phyloP scores from a whole-genome alignment of 1,284 basidiomycete genomes.

The Rugosomyces carneus region DNA sequence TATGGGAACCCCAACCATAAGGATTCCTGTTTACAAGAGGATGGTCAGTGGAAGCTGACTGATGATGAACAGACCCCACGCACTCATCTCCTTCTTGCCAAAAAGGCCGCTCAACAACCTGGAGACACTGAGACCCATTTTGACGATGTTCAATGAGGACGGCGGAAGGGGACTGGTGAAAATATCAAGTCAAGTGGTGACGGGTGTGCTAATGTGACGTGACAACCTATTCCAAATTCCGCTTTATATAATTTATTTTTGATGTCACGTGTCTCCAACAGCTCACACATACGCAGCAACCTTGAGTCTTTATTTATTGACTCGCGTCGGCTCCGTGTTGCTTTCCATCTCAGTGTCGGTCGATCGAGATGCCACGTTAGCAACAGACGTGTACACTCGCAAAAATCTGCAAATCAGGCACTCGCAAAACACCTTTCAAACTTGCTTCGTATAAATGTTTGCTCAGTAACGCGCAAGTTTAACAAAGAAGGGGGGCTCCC shows the following conservation, averaged over 20 bases:
- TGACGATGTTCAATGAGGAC: constrained; percentile 29
- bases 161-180: constrained; percentile 28
- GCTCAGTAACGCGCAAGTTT: too few species aligned
- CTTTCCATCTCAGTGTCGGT: not conserved
- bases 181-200: constrained; percentile 29
- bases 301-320: too few species aligned
- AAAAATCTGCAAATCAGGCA: not conserved
- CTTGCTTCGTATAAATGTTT: too few species aligned
- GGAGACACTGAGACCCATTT: constrained; percentile 86
- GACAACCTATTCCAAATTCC: constrained; percentile 32
- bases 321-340: constrained; percentile 6
- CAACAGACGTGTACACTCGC: constrained; percentile 1
- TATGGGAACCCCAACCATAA: constrained; percentile 48
- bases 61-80: constrained; percentile 34
- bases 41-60: constrained; percentile 39
- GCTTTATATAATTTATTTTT: constrained; percentile 21
- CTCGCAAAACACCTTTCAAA: not conserved
- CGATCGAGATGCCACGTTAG: constrained; percentile 5
- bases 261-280: constrained; percentile 3
- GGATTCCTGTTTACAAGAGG: constrained; percentile 48
- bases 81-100: constrained; percentile 99
- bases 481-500: too few species aligned
- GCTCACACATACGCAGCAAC: constrained; percentile 1
- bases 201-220: constrained; percentile 32
- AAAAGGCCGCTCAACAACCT: constrained; percentile 82